Evolutionary conservation across 805 yeast genomes (phyloP).

Genomic region (Spathaspora passalidarum): DNA sequence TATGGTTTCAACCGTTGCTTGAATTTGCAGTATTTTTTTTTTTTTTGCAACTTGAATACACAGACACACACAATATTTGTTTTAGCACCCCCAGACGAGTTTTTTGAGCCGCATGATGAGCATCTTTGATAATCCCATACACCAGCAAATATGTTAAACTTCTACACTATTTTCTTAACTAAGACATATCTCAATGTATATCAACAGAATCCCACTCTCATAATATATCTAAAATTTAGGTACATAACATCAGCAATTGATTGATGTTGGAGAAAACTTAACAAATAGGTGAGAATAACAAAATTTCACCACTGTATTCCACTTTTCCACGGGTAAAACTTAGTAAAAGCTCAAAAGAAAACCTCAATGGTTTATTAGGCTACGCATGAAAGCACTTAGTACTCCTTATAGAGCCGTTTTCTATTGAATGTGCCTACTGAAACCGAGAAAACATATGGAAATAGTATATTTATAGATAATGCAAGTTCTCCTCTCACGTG

Average conservation of each 20-base stretch:
- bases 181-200: not conserved
- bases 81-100: no score
- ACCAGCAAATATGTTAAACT: not conserved
- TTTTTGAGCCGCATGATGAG: conserved; percentile 25
- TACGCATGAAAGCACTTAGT: not conserved
- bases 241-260: no score
- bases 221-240: no score
- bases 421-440: not conserved
- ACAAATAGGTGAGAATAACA: not conserved
- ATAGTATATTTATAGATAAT: not conserved
- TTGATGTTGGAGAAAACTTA: not conserved
- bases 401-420: not conserved
- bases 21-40: not conserved
- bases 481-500: not conserved
- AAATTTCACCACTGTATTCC: not conserved
- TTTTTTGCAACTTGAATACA: no score
- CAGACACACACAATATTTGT: no score
- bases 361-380: not conserved
- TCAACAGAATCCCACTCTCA: no score
- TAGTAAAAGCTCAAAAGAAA: not conserved
- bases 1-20: no score
- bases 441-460: not conserved
- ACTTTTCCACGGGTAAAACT: not conserved
- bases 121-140: conserved; percentile 14
- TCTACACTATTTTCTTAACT: not conserved